Evolutionary conservation across 257 asterid species (phyloP).

Genomic region (Leonotis leonurus): DNA sequence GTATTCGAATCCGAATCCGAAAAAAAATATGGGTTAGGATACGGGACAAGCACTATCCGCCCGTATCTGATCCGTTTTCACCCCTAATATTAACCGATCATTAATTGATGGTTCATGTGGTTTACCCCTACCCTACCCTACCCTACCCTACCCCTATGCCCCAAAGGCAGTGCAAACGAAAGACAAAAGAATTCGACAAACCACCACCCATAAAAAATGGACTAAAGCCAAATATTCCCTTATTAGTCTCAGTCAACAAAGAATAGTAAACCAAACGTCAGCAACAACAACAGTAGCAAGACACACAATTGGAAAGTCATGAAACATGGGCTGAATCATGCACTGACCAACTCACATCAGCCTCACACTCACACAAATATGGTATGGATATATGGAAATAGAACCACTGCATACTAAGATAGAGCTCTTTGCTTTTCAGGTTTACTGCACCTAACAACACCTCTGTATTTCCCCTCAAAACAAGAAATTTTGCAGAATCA

Average conservation of each 20-base stretch:
- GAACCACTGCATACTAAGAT: neutral
- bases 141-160: neutral
- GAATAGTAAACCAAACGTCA: slow-evolving; percentile 29
- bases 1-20: too few relatives aligned
- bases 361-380: slow-evolving; percentile 5
- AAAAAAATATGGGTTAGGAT: too few relatives aligned
- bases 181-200: slow-evolving; percentile 33
- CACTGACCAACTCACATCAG: slow-evolving; percentile 23
- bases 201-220: slow-evolving; percentile 34
- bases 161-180: neutral
- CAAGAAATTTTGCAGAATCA: neutral
- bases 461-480: neutral
- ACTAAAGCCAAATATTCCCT: slow-evolving; percentile 24
- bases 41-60: too few relatives aligned
- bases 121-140: slow-evolving; percentile 7
- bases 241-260: slow-evolving; percentile 34
- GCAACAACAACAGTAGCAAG: too few relatives aligned
- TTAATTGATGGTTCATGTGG: slow-evolving; percentile 21
- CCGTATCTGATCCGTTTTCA: too few relatives aligned
- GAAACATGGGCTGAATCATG: slow-evolving; percentile 26
- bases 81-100: slow-evolving; percentile 9
- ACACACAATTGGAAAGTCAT: slow-evolving; percentile 15
- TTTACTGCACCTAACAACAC: slow-evolving; percentile 2
- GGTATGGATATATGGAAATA: too few relatives aligned
- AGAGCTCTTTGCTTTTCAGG: neutral